Conservation (phyloP, 345 rosid genomes). For the Odontarrhena argentea region DNA sequence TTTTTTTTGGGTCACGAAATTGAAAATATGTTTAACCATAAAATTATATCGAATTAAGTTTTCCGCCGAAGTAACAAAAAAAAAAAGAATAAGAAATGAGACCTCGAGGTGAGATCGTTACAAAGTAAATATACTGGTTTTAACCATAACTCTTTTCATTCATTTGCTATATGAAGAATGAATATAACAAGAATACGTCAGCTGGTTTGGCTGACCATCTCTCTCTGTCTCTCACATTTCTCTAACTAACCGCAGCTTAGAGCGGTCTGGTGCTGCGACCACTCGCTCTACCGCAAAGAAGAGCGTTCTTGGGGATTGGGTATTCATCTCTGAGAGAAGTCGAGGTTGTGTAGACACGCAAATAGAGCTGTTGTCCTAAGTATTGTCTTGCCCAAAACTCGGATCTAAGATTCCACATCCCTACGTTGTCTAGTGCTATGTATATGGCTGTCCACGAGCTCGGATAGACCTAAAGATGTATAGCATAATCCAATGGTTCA, state of each 20-base stretch:
- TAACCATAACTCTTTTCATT: conserved; percentile 19
- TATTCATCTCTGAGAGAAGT: conserved; percentile 88
- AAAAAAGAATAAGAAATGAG: conserved; percentile 47
- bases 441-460: conserved; percentile 87
- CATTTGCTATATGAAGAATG: conserved; percentile 21
- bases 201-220: conserved; percentile 35
- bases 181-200: conserved; percentile 30
- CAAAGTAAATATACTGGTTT: conserved; percentile 23
- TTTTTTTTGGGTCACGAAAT: not conserved
- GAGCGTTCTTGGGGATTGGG: conserved; percentile 87
- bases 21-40: not conserved
- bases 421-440: conserved; percentile 87
- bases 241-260: conserved; percentile 35
- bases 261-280: conserved; percentile 81
- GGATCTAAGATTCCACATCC: conserved; percentile 94
- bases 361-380: conserved; percentile 87
- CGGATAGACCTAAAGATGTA: conserved; percentile 73
- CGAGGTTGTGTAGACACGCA: conserved; percentile 74
- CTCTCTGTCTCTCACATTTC: conserved; percentile 9
- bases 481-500: conserved; percentile 7
- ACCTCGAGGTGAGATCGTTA: conserved; percentile 62
- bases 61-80: not conserved
- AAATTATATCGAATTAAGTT: conserved; percentile 20
- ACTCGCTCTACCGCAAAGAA: conserved; percentile 73
- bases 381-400: conserved; percentile 96